Evolutionary conservation across 495 filamentous ascomycete species (phyloP).

Genomic region (Aspergillus diversus): DNA sequence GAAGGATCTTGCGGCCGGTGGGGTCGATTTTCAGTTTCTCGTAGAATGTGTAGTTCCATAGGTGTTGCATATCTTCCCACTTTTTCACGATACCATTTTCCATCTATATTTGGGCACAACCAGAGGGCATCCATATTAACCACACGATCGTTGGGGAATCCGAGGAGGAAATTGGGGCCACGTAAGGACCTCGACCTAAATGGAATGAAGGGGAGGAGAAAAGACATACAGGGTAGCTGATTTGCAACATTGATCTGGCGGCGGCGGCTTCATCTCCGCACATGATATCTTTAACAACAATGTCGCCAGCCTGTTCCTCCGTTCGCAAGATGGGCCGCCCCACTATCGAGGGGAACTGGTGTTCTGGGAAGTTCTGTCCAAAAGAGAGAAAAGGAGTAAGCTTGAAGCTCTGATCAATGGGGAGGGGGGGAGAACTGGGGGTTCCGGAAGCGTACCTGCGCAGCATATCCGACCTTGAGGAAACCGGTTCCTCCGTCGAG

Average conservation of each 20-base stretch:
- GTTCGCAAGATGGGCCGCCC: conserved; percentile 96
- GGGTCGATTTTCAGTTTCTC: conserved; percentile 96
- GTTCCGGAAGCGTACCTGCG: conserved; percentile 54
- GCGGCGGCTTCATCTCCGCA: conserved; percentile 97
- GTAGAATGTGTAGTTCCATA: conserved; percentile 98
- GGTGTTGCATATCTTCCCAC: conserved; percentile 99
- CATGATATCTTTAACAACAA: conserved; percentile 99
- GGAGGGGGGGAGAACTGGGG: conserved; percentile 29
- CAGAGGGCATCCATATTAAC: conserved; percentile 28
- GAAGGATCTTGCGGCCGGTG: conserved; percentile 91
- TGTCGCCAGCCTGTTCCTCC: conserved; percentile 79
- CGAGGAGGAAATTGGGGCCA: conserved; percentile 28
- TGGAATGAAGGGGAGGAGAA: not conserved
- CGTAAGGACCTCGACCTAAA: conserved; percentile 3
- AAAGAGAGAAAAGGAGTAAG: conserved; percentile 12
- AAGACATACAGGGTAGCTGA: conserved; percentile 81
- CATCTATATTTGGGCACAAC: conserved; percentile 62
- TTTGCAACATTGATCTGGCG: conserved; percentile 94
- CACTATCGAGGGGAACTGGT: conserved; percentile 97
- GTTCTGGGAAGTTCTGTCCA: conserved; percentile 91
- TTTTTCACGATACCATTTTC: conserved; percentile 99
- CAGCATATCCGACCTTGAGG: conserved; percentile 98
- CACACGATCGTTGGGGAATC: conserved; percentile 26
- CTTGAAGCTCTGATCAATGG: conserved; percentile 18
- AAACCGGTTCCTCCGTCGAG: conserved; percentile 99